These are phyloP conservation scores for Firmiana major DNA, from an alignment of 345 rosid genomes.

Conservation along the genomic window DNA sequence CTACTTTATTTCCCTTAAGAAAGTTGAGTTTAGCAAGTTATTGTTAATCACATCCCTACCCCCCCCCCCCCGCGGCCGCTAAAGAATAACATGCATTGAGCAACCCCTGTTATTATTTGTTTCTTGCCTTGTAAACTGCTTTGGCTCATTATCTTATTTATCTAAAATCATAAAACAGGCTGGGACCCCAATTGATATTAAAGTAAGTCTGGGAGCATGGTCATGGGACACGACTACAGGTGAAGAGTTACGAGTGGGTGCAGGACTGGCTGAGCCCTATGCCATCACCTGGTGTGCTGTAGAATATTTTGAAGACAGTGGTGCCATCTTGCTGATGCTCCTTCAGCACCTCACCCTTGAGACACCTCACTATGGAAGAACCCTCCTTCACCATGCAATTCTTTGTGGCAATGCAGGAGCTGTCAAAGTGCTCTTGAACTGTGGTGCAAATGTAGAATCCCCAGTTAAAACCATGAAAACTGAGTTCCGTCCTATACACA, in stretches of 20 bases:
- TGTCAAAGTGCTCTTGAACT: slow-evolving; percentile 54
- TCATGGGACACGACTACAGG: slow-evolving; percentile 87
- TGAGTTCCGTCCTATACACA: slow-evolving; percentile 67
- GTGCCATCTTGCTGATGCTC: slow-evolving; percentile 66
- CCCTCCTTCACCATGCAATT: slow-evolving; percentile 91
- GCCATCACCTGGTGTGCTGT: slow-evolving; percentile 87
- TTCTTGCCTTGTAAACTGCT: neutral
- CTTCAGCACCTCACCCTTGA: slow-evolving; percentile 45
- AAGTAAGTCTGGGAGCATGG: slow-evolving; percentile 91
- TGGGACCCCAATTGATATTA: slow-evolving; percentile 49
- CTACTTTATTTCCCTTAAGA: neutral
- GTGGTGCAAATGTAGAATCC: slow-evolving; percentile 58
- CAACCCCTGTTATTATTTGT: neutral
- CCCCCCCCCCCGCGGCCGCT: no score
- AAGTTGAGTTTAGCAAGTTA: neutral
- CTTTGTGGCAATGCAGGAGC: slow-evolving; percentile 80
- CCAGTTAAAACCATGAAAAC: slow-evolving; percentile 48
- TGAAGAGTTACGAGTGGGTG: slow-evolving; percentile 95
- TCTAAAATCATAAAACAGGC: slow-evolving; percentile 43
- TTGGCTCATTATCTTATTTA: neutral
- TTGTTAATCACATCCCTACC: no score
- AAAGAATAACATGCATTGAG: neutral
- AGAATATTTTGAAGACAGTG: slow-evolving; percentile 82
- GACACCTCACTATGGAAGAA: slow-evolving; percentile 62
- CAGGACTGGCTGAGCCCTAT: slow-evolving; percentile 95